A percentile compares a stretch with the other conserved stretches of the same genome.
Conservation (phyloP, 345 rosid genomes). For the Leavenworthia alabamica region DNA sequence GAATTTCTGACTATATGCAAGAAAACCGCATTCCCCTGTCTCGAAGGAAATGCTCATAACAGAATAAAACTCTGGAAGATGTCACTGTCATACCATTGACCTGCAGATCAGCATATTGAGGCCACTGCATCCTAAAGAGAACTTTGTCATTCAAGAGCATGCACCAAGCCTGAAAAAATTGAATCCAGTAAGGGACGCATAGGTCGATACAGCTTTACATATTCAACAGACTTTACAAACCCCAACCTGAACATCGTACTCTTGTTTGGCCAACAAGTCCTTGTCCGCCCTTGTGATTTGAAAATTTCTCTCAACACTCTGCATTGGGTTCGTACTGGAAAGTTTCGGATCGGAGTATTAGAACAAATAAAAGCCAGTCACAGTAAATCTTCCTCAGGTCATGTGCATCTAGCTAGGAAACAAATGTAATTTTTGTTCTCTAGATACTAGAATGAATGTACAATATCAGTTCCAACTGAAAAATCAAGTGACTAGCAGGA, state of each 20-base stretch:
- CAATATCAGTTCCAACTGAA: not conserved
- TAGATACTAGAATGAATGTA: not conserved
- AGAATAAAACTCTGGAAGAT: not conserved
- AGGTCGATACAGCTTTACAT: not conserved
- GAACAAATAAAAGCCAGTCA: constrained; percentile 16
- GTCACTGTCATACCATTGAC: constrained; percentile 66
- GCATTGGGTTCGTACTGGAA: constrained; percentile 69
- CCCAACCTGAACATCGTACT: constrained; percentile 76
- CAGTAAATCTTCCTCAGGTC: not conserved
- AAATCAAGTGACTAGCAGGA: not conserved
- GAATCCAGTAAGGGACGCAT: constrained; percentile 18
- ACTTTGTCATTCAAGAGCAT: constrained; percentile 99
- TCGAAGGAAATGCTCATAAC: not conserved
- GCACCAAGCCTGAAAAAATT: constrained; percentile 74
- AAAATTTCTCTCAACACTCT: constrained; percentile 63
- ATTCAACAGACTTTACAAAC: not conserved
- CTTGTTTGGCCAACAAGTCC: constrained; percentile 62
- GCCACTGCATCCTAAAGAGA: constrained; percentile 97
- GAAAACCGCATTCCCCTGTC: not conserved
- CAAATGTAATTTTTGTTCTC: not conserved
- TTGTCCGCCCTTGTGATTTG: constrained; percentile 62
- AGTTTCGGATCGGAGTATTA: constrained; percentile 18
- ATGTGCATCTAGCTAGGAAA: constrained; percentile 1
- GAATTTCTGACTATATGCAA: not conserved
- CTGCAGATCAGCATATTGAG: constrained; percentile 84